These are phyloP conservation scores for Yamadazyma phyllophila DNA, from an alignment of 805 yeast genomes.

Conservation along the genomic window DNA sequence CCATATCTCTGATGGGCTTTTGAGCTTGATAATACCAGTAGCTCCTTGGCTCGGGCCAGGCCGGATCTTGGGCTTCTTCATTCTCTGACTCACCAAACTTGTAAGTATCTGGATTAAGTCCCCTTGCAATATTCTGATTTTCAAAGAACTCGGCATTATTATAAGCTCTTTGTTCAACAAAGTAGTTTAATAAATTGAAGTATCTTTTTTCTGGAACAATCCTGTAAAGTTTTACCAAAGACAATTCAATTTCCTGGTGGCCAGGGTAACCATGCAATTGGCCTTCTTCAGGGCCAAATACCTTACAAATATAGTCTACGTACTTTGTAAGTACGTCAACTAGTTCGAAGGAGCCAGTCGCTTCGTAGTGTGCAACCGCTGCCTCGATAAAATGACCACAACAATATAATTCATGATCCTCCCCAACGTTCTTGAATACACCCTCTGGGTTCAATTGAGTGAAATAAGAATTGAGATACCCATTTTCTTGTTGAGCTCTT, in stretches of 20 bases:
- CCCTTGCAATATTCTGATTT: constrained; percentile 16
- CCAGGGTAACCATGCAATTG: constrained; percentile 23
- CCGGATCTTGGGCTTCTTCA: constrained; percentile 1
- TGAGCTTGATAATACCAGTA: constrained; percentile 24
- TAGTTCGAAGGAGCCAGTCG: constrained; percentile 15
- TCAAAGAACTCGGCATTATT: constrained; percentile 19
- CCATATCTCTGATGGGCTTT: constrained; percentile 14
- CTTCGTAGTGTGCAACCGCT: constrained; percentile 20
- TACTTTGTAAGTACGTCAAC: constrained; percentile 18
- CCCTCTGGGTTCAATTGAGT: constrained; percentile 23
- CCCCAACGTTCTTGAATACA: constrained; percentile 22
- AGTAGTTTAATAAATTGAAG: constrained; percentile 18
- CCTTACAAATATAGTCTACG: constrained; percentile 15
- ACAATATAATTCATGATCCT: constrained; percentile 18
- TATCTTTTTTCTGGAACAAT: constrained; percentile 17
- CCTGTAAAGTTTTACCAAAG: constrained; percentile 18
- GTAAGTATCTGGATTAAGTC: constrained; percentile 14
- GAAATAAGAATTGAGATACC: constrained; percentile 21
- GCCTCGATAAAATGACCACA: constrained; percentile 23
- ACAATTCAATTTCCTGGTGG: constrained; percentile 24
- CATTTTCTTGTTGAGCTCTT: constrained; percentile 21
- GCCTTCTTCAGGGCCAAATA: constrained; percentile 18
- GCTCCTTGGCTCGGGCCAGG: constrained; percentile 16
- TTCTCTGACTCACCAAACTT: constrained; percentile 1
- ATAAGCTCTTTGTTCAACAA: constrained; percentile 20